Conservation (phyloP, 2,329 filamentous ascomycete species). For the Penicillium occitanis region DNA sequence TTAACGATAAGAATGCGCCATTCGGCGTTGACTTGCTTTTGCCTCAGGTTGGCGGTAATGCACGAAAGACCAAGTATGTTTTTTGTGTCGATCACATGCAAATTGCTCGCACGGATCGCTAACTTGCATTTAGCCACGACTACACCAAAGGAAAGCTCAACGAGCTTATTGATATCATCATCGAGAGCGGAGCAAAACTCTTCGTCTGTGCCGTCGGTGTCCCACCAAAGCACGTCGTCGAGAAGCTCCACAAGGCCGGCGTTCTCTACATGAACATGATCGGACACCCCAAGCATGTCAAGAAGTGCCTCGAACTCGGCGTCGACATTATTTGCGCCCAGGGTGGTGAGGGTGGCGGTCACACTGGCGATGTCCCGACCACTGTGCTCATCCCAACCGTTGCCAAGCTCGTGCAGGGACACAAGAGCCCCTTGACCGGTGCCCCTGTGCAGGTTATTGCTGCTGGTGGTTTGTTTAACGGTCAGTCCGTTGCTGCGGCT, state of each 20-base stretch:
- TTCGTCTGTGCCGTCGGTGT: conserved; percentile 98
- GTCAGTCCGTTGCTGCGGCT: conserved; percentile 81
- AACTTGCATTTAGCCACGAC: conserved; percentile 70
- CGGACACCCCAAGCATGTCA: conserved; percentile 97
- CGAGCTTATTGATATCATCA: conserved; percentile 86
- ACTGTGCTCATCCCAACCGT: conserved; percentile 89
- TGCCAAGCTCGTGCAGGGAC: conserved; percentile 73
- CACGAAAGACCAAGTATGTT: conserved; percentile 85
- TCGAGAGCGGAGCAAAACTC: conserved; percentile 83
- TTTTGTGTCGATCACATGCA: conserved; percentile 8
- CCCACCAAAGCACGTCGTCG: conserved; percentile 82
- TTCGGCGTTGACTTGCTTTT: conserved; percentile 94
- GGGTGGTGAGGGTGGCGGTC: conserved; percentile 94
- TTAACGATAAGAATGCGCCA: conserved; percentile 87
- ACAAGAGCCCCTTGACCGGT: conserved; percentile 84
- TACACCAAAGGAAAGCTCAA: conserved; percentile 99
- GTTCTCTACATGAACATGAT: conserved; percentile 99
- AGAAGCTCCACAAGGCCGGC: conserved; percentile 81
- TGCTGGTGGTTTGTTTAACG: conserved; percentile 91
- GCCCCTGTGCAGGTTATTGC: conserved; percentile 87
- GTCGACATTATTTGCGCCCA: conserved; percentile 98
- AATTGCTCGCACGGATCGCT: conserved; percentile 20
- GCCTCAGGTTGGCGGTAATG: conserved; percentile 89
- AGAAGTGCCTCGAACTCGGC: conserved; percentile 89
- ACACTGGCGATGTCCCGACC: conserved; percentile 92